Evolutionary conservation across 2,329 filamentous ascomycete genomes (phyloP), one percentile per base, ranked within the genome.

Genomic region (Phialophora macrospora): DNA sequence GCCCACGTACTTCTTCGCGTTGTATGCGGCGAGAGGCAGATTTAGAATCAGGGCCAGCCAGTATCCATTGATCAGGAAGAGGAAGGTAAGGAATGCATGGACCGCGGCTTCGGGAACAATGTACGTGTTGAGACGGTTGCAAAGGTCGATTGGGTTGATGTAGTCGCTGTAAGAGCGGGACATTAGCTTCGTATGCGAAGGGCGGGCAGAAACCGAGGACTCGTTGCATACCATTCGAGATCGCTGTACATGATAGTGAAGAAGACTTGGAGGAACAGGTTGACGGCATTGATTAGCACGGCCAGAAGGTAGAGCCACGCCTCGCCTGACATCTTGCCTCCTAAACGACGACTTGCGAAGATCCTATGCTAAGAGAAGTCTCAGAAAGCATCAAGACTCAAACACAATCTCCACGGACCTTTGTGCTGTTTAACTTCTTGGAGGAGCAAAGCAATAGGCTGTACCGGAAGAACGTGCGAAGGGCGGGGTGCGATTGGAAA

Each of bases 241-340:
- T 99, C 95, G 81, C 92, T 97, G 84, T 98, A 99, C 96, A 99
- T 99, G 78, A 99, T 99, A 65, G 95, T 99, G 84, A 99, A 99
- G 87, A 99, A 99, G 75, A 99, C 95, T 84, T 99, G 96, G 65
- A 99, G 87, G 82, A 99, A 99, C 77, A 99, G 87, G 85, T 99
- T 99, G 88, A 99, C 93, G 84, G 95, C 95, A 84, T 99, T 99
- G 85, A 99, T 96, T 79, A 99, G 87, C 81, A 99, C 96, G 82
- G 94, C 90, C 81, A 99, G 86, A 75, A 99, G 89, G 84, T 96
- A 99, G 79, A 99, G 85, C 95, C 95, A 97, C 80, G 93, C 93
- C 87, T 97, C 93, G 81, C 93, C 93, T 76, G 93, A 97, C 93
- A 97, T 97, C 77, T 79, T 88, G 80, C 73, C 66, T 58, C 70